A percentile compares a stretch with the other conserved stretches of the same genome.
Conservation (phyloP, 805 yeast species). For the Metschnikowia hibisci region DNA sequence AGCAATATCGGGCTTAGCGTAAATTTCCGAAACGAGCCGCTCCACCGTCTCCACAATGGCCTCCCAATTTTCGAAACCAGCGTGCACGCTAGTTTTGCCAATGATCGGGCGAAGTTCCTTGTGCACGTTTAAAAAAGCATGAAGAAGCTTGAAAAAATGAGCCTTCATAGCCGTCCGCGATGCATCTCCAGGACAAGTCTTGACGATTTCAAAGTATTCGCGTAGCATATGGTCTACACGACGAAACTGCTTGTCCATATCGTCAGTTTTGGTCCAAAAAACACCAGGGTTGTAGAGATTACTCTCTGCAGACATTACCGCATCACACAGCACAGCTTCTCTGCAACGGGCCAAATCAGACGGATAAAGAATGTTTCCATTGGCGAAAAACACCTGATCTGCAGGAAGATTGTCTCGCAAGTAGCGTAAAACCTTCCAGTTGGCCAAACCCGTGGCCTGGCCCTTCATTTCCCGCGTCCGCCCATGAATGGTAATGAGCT, state of each 20-base stretch:
- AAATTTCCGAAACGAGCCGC: conserved; percentile 54
- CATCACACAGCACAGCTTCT: conserved; percentile 67
- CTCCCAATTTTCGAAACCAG: conserved; percentile 41
- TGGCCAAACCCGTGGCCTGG: conserved; percentile 91
- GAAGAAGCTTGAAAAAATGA: conserved; percentile 81
- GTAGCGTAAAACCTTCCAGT: conserved; percentile 77
- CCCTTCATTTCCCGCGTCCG: conserved; percentile 98
- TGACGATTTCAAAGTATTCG: conserved; percentile 85
- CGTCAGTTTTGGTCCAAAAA: conserved; percentile 54
- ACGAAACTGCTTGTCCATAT: conserved; percentile 67
- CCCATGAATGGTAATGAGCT: conserved; percentile 91
- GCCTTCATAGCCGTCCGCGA: conserved; percentile 84
- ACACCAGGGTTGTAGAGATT: conserved; percentile 91
- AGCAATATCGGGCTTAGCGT: conserved; percentile 46
- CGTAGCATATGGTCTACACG: conserved; percentile 79
- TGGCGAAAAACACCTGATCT: conserved; percentile 86
- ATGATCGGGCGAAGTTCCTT: conserved; percentile 74
- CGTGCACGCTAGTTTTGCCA: conserved; percentile 48
- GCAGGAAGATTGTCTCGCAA: conserved; percentile 71
- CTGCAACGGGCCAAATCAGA: conserved; percentile 74
- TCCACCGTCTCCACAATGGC: conserved; percentile 64
- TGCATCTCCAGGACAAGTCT: conserved; percentile 58
- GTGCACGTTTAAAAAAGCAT: conserved; percentile 73
- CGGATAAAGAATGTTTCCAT: conserved; percentile 91
- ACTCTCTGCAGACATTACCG: conserved; percentile 97